Base-by-base conservation (phyloP, 225 moss, liverwort and hornwort genomes). In the Thuidium tamariscinum region DNA sequence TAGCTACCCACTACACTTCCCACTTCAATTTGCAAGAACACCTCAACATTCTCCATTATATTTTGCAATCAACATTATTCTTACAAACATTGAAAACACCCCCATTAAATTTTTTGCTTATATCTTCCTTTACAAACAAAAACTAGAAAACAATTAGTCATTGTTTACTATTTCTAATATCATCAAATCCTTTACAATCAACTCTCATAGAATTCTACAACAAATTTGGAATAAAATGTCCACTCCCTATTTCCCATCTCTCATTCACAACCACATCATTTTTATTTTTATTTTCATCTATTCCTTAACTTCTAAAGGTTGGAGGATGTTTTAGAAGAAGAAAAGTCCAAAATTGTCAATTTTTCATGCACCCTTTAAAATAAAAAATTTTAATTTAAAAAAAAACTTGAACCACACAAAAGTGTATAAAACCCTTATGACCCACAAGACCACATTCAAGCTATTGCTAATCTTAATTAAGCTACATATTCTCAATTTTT, bases 21-120 rank as follows among this genome's bases (percentile, higher is more conserved):
- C 18, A 64, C 4, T 0, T 9, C 1, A 6, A 37, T 1, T 37
- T 37, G 7, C 0, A 22, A 12, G 0, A 7, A 22, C 1, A 66
- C 36, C 3, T 66, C 0, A 0, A 20, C 37, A 67, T 67, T 7
- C 5, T 67, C 12, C 12, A 67, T n/a, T n/a, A n/a, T n/a, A n/a
- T 5, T 22, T 6, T 0, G 0, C 4, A 67, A 7, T 67, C 37
- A 67, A 22, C 3, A 37, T 22, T 67, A 67, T 2, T 21, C 3
- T 21, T 4, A 22, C 37, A 67, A 67, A 22, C 3, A 5, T n/a
- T 18, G n/a, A 64, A 4, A 64, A 64, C 8, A 18, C 9, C 0
- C 1, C 18, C 64, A 64, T n/a, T 18, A 19, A 64, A 64, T 64
- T 64, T 64, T 1, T 9, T 5, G 5, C 34, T 64, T 36, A 20